Evolutionary conservation across 192 early-diverging fungal species (phyloP), one percentile per base, ranked within the genome.

Genomic region (Geranomyces michiganensis): DNA sequence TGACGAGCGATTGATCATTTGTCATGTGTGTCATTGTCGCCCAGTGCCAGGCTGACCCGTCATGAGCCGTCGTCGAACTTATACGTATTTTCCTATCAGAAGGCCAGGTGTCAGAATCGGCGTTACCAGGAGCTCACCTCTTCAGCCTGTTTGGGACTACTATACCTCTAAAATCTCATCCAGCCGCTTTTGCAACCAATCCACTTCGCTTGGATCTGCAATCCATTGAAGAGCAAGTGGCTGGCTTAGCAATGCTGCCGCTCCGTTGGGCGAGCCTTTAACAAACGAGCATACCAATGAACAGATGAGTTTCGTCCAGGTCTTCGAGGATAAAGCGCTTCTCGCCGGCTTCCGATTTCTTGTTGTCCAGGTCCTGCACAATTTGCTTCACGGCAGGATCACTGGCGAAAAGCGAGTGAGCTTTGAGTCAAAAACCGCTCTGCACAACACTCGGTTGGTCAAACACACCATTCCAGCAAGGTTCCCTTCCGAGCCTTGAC

Each of bases 341-440:
- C 46, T 72, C 27, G 7, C 62, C 62, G 12, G 19, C 53, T 45
- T 72, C 70, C 1, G 41, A n/a, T 30, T 48, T 6, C 48, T 72
- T 72, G 49, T 49, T 64, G 43, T 72, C 70, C n/a, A 72, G 47
- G 46, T 72, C 70, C 15, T 62, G 59, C 59, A 72, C 62, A 43
- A 72, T 72, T 27, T 72, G 60, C 33, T 72, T 72, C 17, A 72
- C 70, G 0, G 70, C 70, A n/a, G 70, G 70, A 33, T 72, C 70
- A 41, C 70, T 72, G 31, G 27, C 1, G 31, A 17, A 60, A 26
- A 32, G 12, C 31, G 27, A 8, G 58, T 60, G 58, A 53, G 21
- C 4, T 26, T 26, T 53, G 3, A 7, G 4, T 6, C 6, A 15
- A 53, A 53, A 17, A 26, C 21, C 51, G 15, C 19, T 53, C 15